These are phyloP conservation scores for Hypoxylon trugodes DNA, from an alignment of 495 filamentous ascomycete species.

Conservation along the genomic window DNA sequence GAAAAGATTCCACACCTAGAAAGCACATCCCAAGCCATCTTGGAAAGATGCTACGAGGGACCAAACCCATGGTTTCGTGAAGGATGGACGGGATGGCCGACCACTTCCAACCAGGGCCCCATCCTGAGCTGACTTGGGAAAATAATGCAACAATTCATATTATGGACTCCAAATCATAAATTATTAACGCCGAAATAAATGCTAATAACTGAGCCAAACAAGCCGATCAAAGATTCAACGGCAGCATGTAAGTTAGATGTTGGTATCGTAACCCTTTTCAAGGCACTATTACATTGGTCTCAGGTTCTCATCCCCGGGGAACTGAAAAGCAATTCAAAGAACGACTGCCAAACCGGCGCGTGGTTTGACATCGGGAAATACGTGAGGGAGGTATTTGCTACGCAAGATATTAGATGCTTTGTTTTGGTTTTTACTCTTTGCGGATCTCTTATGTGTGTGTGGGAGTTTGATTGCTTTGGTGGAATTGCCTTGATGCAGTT, in stretches of 20 bases:
- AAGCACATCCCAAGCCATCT: constrained; percentile 45
- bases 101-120: constrained; percentile 44
- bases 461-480: constrained; percentile 58
- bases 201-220: constrained; percentile 45
- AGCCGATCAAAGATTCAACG: constrained; percentile 48
- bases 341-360: constrained; percentile 46
- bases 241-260: constrained; percentile 54
- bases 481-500: constrained; percentile 56
- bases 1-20: constrained; percentile 44
- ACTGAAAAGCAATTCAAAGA: constrained; percentile 58
- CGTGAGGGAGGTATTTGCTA: constrained; percentile 54
- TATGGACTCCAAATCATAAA: constrained; percentile 26
- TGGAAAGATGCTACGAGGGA: constrained; percentile 49
- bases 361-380: constrained; percentile 56
- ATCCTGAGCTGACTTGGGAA: constrained; percentile 45
- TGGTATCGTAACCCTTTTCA: constrained; percentile 51
- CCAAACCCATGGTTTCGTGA: constrained; percentile 40
- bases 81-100: constrained; percentile 43
- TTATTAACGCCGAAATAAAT: constrained; percentile 43
- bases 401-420: constrained; percentile 57
- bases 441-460: constrained; percentile 48
- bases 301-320: constrained; percentile 58
- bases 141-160: constrained; percentile 37
- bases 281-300: constrained; percentile 50
- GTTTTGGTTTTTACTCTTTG: constrained; percentile 58